phyloP scores from a whole-genome alignment of 768 basidiomycete species.

The Psilocybe subaeruginosa region DNA sequence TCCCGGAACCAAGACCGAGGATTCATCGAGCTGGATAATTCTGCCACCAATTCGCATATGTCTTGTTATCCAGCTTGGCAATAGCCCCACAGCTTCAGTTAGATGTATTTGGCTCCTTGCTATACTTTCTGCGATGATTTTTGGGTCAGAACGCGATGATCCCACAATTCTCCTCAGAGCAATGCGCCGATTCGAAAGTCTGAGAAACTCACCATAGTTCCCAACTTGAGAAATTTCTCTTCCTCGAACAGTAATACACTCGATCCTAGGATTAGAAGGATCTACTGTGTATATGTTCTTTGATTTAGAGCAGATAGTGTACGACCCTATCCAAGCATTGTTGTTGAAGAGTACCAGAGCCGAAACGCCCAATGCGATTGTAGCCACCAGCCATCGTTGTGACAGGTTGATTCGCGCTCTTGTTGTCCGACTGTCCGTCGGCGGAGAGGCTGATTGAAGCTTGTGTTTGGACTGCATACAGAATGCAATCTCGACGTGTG shows the following conservation, averaged over 20 bases:
- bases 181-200: background rate
- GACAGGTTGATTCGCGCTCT: background rate
- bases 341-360: background rate
- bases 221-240: conserved; percentile 52
- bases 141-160: background rate
- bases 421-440: background rate
- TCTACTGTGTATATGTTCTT: conserved; percentile 75
- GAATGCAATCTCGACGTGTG: background rate
- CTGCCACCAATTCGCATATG: conserved; percentile 1
- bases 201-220: conserved; percentile 40
- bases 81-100: background rate
- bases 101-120: background rate
- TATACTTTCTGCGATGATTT: conserved; percentile 10
- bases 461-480: background rate
- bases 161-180: background rate
- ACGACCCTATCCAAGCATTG: conserved; percentile 25
- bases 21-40: conserved; percentile 16
- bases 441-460: background rate
- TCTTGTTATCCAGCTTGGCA: conserved; percentile 12
- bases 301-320: conserved; percentile 59
- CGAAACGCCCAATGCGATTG: background rate
- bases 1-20: conserved; percentile 60
- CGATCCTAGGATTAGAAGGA: conserved; percentile 45
- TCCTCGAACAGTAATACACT: conserved; percentile 63
- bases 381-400: background rate